Evolutionary conservation across 257 asterid genomes (phyloP).

Genomic region (Handroanthus guayacan): DNA sequence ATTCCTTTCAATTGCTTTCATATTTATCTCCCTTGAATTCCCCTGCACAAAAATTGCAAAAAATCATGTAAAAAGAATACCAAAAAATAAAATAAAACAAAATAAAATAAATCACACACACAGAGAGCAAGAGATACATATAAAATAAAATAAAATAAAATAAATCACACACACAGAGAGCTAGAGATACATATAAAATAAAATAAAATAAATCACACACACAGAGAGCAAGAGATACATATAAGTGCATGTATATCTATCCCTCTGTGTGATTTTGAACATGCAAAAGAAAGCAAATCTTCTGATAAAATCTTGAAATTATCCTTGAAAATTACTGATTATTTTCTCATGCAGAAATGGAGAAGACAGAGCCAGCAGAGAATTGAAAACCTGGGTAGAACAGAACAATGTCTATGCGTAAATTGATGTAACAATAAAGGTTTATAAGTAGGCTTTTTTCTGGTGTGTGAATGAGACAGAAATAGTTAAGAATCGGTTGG

Average conservation of each 20-base stretch:
- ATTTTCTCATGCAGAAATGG: background rate
- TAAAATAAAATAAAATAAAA: no score
- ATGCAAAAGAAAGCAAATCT: no score
- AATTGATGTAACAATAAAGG: background rate
- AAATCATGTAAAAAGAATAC: background rate
- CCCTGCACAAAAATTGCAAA: background rate
- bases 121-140: no score
- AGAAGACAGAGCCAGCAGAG: background rate
- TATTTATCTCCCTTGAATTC: background rate
- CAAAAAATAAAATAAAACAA: no score
- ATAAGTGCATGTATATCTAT: background rate
- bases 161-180: background rate
- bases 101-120: background rate
- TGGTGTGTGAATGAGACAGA: background rate
- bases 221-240: background rate
- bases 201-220: background rate
- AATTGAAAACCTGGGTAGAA: no score
- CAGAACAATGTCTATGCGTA: no score
- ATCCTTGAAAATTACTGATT: background rate
- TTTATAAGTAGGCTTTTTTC: background rate
- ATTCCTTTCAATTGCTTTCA: constrained; percentile 13
- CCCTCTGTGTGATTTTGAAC: no score
- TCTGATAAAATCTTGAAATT: background rate
- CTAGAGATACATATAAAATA: background rate
- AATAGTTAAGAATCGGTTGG: constrained; percentile 16